Percentiles rank a stretch among this genome's conserved stretches.
Conservation (phyloP, 805 yeast species). For the Candida broadrunensis region DNA sequence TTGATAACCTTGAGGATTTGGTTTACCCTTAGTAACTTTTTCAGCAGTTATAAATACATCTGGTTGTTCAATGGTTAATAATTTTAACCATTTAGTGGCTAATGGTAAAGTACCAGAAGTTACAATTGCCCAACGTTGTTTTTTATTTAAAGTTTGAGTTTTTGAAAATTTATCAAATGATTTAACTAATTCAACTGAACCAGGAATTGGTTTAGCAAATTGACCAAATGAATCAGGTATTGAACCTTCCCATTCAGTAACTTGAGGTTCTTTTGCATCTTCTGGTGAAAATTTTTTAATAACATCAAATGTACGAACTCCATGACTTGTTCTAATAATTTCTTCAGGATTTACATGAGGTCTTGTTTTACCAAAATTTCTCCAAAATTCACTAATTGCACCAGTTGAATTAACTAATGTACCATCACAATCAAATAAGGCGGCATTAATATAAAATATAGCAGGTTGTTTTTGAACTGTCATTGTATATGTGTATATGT, state of each 20-base stretch:
- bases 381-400: constrained; percentile 83
- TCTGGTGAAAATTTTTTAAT: constrained; percentile 73
- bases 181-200: constrained; percentile 63
- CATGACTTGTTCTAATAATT: constrained; percentile 74
- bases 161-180: constrained; percentile 48
- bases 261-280: constrained; percentile 64
- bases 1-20: constrained; percentile 81
- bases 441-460: constrained; percentile 41
- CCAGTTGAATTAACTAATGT: constrained; percentile 81
- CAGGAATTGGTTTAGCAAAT: constrained; percentile 71
- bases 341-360: constrained; percentile 68
- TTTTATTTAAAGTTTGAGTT: constrained; percentile 36
- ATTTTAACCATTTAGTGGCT: constrained; percentile 76
- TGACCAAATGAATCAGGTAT: constrained; percentile 73
- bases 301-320: constrained; percentile 79
- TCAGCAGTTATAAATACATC: constrained; percentile 80
- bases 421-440: constrained; percentile 83
- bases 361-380: constrained; percentile 63
- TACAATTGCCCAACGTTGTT: constrained; percentile 79
- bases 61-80: constrained; percentile 60
- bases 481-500: constrained; percentile 12
- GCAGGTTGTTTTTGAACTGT: constrained; percentile 41
- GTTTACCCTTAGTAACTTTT: constrained; percentile 77
- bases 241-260: constrained; percentile 62
- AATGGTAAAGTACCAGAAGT: constrained; percentile 78